A percentile compares a stretch with the other conserved stretches of the same genome.
Conservation (phyloP, 1,284 basidiomycete genomes). For the Fomitopsis palustris region DNA sequence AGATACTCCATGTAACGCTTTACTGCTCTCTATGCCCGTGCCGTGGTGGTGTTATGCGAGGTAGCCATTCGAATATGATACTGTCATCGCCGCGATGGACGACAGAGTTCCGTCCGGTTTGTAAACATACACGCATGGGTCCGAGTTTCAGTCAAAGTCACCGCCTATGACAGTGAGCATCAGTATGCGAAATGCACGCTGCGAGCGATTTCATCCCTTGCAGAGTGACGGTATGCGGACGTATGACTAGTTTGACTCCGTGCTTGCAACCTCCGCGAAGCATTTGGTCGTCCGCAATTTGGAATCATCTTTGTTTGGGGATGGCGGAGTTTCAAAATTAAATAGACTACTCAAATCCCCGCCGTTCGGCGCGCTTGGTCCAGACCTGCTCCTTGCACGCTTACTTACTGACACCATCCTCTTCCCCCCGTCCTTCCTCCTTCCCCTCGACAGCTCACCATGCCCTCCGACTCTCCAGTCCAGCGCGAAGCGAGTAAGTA, state of each 20-base stretch:
- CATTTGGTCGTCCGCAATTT: not conserved
- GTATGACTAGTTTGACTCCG: not conserved
- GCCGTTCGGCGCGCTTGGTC: conserved; percentile 4
- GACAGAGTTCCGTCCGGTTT: conserved; percentile 18
- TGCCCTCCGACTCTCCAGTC: conserved; percentile 60
- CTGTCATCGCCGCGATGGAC: conserved; percentile 26
- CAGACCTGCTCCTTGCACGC: conserved; percentile 16
- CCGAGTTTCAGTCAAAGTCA: not conserved
- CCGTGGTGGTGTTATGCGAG: conserved; percentile 26
- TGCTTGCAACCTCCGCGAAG: not conserved
- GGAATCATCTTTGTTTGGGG: not conserved
- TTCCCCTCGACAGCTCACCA: conserved; percentile 31
- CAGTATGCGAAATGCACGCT: not conserved
- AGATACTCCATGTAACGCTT: conserved; percentile 31
- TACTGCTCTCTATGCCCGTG: conserved; percentile 31
- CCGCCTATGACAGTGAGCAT: not conserved
- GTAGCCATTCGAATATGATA: conserved; percentile 33
- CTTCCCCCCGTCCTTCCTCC: conserved; percentile 17
- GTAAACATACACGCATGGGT: not conserved
- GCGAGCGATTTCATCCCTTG: not conserved
- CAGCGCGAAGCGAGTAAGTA: conserved; percentile 49
- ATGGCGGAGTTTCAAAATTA: conserved; percentile 5
- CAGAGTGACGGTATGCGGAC: not conserved
- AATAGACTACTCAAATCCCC: conserved; percentile 7
- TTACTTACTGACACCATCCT: conserved; percentile 28